Percentiles rank a stretch among this genome's conserved stretches.
phyloP scores from a whole-genome alignment of 2,329 filamentous ascomycete genomes.

The Chrysoporthe austroafricana region DNA sequence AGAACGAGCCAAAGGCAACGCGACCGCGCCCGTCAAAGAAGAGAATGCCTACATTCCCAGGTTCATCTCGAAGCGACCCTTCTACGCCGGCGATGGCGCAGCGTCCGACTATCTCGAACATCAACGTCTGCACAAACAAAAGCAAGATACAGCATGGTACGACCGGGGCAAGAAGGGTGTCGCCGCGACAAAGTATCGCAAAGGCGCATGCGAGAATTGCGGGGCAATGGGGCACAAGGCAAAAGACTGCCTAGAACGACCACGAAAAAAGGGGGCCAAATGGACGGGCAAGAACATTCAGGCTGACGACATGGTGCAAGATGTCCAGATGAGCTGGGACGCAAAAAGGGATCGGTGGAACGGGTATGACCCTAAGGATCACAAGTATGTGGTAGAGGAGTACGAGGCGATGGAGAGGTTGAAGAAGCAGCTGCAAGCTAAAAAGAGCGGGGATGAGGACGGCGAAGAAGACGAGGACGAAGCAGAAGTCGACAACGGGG shows the following conservation, averaged over 20 bases:
- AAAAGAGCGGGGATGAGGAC: conserved; percentile 53
- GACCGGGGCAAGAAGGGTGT: conserved; percentile 87
- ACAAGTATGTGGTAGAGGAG: conserved; percentile 83
- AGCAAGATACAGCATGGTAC: conserved; percentile 85
- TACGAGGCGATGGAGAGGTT: conserved; percentile 85
- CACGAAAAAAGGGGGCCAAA: conserved; percentile 85
- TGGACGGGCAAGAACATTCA: conserved; percentile 94
- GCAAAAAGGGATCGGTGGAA: conserved; percentile 98
- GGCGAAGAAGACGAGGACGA: conserved; percentile 58
- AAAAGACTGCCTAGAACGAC: conserved; percentile 89
- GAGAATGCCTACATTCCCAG: conserved; percentile 98
- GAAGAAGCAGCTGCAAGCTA: conserved; percentile 53
- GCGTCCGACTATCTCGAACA: conserved; percentile 92
- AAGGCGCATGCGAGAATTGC: conserved; percentile 98
- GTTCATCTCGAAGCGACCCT: conserved; percentile 97
- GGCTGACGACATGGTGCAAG: conserved; percentile 84
- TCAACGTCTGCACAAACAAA: conserved; percentile 82
- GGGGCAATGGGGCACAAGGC: conserved; percentile 95
- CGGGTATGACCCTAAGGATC: conserved; percentile 91
- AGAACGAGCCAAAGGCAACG: conserved; percentile 8
- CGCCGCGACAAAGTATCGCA: conserved; percentile 94
- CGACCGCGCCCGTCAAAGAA: conserved; percentile 63
- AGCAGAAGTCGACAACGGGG: conserved; percentile 65
- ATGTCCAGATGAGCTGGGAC: conserved; percentile 90
- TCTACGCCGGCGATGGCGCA: conserved; percentile 83